A percentile compares a stretch with the other conserved stretches of the same genome.
These are phyloP conservation scores for Cyclospora cayetanensis DNA, from an alignment of 169 alveolate genomes.

Conservation along the genomic window DNA sequence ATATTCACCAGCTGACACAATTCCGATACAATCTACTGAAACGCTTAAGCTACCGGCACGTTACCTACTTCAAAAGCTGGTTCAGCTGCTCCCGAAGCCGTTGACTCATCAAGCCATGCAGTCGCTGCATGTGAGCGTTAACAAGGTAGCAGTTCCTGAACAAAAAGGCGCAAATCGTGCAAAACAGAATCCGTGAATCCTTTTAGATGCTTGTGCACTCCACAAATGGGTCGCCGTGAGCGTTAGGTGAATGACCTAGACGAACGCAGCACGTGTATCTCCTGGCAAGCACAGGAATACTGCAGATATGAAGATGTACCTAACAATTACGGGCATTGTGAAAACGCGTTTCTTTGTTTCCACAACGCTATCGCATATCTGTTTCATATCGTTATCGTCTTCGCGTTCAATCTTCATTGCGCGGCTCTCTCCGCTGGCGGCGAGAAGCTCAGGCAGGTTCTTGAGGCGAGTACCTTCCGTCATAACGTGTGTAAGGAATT, in stretches of 20 bases:
- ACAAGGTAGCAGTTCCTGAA: constrained; percentile 82
- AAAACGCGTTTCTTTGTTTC: constrained; percentile 70
- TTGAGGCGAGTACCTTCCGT: constrained; percentile 76
- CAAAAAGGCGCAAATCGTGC: too few relatives aligned
- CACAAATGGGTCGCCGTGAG: too few relatives aligned
- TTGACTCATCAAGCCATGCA: constrained; percentile 80
- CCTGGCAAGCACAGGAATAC: not conserved
- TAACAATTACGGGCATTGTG: constrained; percentile 63
- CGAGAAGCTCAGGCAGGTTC: constrained; percentile 80
- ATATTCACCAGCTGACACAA: not conserved
- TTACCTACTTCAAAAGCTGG: constrained; percentile 71
- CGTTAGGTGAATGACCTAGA: too few relatives aligned
- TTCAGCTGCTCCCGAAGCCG: constrained; percentile 76
- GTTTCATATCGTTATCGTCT: constrained; percentile 67
- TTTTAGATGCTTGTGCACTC: too few relatives aligned
- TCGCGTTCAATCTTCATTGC: constrained; percentile 59
- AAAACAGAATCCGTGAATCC: too few relatives aligned
- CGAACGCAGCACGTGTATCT: too few relatives aligned
- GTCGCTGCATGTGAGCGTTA: constrained; percentile 88
- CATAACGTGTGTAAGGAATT: constrained; percentile 78
- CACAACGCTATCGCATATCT: constrained; percentile 54
- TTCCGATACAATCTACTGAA: not conserved
- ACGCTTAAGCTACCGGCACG: not conserved
- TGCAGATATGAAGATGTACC: not conserved
- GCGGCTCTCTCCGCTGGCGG: constrained; percentile 79